Evolutionary conservation across 1,284 basidiomycete genomes (phyloP).

Genomic region (Malassezia sp.): DNA sequence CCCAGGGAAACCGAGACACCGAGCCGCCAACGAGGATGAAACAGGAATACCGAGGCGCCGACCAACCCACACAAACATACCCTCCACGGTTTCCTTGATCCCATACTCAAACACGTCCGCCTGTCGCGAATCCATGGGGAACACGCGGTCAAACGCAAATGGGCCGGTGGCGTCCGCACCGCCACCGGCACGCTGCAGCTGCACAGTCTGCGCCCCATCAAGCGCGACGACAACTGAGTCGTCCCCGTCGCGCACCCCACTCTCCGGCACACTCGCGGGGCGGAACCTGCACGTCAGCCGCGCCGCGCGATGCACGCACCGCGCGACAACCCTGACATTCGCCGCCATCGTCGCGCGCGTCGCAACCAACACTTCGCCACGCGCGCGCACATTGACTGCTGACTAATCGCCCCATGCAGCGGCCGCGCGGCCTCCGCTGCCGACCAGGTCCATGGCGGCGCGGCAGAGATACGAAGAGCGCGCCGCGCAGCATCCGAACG

Average conservation of each 20-base stretch:
- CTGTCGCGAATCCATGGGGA: conserved; percentile 82
- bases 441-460: conserved; percentile 9
- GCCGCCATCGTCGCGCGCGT: conserved; percentile 11
- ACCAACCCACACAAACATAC: conserved; percentile 27
- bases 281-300: conserved; percentile 3
- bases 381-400: not conserved
- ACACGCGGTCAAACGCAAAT: conserved; percentile 94
- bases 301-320: not conserved
- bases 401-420: conserved; percentile 1
- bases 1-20: too few species aligned
- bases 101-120: conserved; percentile 96
- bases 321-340: conserved; percentile 14
- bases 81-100: conserved; percentile 65
- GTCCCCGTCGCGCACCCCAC: not conserved
- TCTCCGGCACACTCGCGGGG: conserved; percentile 1
- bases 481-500: conserved; percentile 26
- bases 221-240: conserved; percentile 6
- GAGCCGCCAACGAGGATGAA: too few species aligned
- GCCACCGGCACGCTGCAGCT: conserved; percentile 3
- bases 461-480: conserved; percentile 27
- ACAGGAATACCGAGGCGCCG: too few species aligned
- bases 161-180: not conserved
- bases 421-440: too few species aligned
- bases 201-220: conserved; percentile 8
- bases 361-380: not conserved